Base-by-base conservation (phyloP, 371 early-diverging fungal genomes). In the Thermomucor indicae-seudaticae region DNA sequence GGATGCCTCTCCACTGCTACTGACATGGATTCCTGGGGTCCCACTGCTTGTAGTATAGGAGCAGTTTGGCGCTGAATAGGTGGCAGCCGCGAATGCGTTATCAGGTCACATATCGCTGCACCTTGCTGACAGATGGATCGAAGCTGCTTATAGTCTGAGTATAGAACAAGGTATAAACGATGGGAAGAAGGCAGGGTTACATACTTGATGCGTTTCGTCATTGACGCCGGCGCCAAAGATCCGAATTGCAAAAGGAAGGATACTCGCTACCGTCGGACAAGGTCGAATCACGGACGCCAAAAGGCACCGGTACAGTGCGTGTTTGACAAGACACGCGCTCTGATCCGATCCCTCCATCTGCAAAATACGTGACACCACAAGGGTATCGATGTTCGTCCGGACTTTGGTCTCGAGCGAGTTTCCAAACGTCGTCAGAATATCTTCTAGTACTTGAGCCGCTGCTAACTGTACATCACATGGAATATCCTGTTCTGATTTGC, bases 71-170 rank as follows among this genome's bases (percentile, higher is more conserved):
- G 67, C 49, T 78, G 82, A 57, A 79, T 62, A 28, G 85, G 83
- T 45, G 85, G 85, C 56, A 84, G 37, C 19, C 82, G 66, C 42
- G 72, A 52, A 47, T 84, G 85, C 49, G 67, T 69, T 23, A 82
- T 69, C 40, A 82, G 46, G 47, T 84, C 85, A 52, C 85, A 84
- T 16, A 79, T 62, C 1, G 67, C 56, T 47, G 79, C 49, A 0
- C 77, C 78, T 34, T 68, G 68, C 12, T 57, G 56, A 37, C 84
- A 81, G 19, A 64, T 59, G 16, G 49, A 47, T 40, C 70, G 65
- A 20, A 81, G 65, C 54, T 62, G 49, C 35, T 30, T 11, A 25
- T 19, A 11, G 16, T 14, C 12, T 14, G 14, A 32, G 32, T 32
- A 32, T 7, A 32, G 7, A 43, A 19, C 28, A 40, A n/a, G n/a